Percentiles rank a stretch among this genome's conserved stretches.
These are phyloP conservation scores for Dryas octopetala DNA, from an alignment of 306 rosid species.

Conservation along the genomic window DNA sequence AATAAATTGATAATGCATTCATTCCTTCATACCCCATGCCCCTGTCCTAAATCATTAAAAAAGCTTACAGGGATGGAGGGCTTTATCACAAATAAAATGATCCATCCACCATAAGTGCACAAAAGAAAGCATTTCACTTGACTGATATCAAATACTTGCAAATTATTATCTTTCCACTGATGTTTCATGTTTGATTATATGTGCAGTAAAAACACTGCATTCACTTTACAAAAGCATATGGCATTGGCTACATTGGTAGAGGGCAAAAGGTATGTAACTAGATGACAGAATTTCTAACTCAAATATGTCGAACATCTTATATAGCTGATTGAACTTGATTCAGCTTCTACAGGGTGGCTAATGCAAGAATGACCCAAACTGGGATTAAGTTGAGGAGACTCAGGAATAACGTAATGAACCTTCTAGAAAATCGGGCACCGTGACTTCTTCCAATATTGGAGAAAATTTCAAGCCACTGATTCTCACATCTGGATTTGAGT, in stretches of 20 bases:
- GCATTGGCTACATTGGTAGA: not conserved
- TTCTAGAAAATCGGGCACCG: conserved; percentile 23
- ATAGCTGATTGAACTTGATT: not conserved
- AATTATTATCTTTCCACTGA: not conserved
- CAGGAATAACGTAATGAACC: conserved; percentile 44
- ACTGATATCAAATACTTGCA: not conserved
- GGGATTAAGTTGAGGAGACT: not conserved
- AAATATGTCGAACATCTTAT: not conserved
- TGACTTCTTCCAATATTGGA: conserved; percentile 42
- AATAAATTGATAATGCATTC: too few species aligned
- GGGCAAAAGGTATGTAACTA: not conserved
- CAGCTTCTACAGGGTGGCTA: not conserved
- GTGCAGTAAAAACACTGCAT: not conserved
- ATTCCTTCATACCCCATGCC: too few species aligned
- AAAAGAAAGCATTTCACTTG: not conserved
- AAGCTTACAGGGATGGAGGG: not conserved
- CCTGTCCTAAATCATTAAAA: not conserved
- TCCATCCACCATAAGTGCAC: not conserved
- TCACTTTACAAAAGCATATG: not conserved
- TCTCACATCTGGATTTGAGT: conserved; percentile 53
- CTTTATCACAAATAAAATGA: not conserved
- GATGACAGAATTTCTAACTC: not conserved
- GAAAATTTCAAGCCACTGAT: conserved; percentile 55
- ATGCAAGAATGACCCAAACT: not conserved
- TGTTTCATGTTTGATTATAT: not conserved